Percentiles rank a stretch among this genome's conserved stretches.
Conservation (phyloP, 2,329 filamentous ascomycete genomes). For the Botrytis sinoallii region DNA sequence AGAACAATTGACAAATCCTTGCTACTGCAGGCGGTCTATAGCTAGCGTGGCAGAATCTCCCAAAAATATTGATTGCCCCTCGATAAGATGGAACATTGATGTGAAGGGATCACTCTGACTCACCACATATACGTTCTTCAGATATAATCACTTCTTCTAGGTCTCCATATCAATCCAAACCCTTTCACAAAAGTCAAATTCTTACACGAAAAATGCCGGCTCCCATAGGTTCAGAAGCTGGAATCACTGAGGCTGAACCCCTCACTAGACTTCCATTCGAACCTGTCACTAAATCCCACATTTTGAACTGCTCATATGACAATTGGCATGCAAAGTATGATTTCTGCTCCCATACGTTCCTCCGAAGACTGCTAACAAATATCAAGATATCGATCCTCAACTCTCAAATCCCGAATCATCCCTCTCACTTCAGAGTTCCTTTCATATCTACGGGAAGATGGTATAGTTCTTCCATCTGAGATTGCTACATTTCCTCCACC, state of each 20-base stretch:
- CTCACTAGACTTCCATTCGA: constrained; percentile 63
- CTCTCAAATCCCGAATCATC: constrained; percentile 83
- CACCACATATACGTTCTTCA: neutral
- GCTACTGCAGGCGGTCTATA: constrained; percentile 22
- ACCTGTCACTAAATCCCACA: constrained; percentile 79
- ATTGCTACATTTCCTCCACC: constrained; percentile 37
- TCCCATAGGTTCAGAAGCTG: constrained; percentile 22
- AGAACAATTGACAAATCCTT: neutral
- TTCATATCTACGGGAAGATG: constrained; percentile 84
- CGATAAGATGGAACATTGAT: constrained; percentile 8
- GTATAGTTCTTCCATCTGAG: constrained; percentile 78
- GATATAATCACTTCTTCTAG: neutral
- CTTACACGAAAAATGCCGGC: constrained; percentile 31
- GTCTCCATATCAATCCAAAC: neutral
- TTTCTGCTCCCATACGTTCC: no score
- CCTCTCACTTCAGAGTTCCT: constrained; percentile 73
- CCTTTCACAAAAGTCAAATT: neutral
- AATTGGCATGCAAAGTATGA: constrained; percentile 77
- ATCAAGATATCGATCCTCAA: constrained; percentile 69
- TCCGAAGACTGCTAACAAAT: constrained; percentile 17
- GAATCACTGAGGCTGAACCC: constrained; percentile 26
- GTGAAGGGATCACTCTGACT: neutral
- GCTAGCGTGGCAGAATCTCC: constrained; percentile 25
- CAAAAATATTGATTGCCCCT: constrained; percentile 17
- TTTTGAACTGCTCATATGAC: constrained; percentile 92